Evolutionary conservation across 2,329 filamentous ascomycete genomes (phyloP).

Genomic region (Nothopassalora personata): DNA sequence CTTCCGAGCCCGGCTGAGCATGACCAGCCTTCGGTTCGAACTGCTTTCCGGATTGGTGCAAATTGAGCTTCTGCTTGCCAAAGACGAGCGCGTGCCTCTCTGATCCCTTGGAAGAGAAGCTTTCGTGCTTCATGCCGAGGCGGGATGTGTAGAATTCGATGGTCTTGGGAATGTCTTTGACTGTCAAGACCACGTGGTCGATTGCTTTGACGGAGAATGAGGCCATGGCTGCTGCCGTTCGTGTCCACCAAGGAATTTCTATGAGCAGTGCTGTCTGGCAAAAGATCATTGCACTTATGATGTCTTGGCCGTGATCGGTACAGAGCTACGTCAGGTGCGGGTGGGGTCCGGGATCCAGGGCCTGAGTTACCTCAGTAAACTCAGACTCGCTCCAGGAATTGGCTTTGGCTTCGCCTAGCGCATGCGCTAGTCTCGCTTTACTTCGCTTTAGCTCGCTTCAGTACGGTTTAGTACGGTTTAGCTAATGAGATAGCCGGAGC

Average conservation of each 20-base stretch:
- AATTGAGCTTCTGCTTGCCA: constrained; percentile 57
- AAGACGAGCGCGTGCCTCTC: constrained; percentile 51
- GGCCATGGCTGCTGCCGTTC: constrained; percentile 13
- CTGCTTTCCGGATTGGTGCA: constrained; percentile 51
- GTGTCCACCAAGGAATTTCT: neutral
- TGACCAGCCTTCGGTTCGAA: constrained; percentile 54
- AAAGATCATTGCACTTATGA: neutral
- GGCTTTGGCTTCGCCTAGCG: too few relatives aligned
- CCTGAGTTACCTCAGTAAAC: too few relatives aligned
- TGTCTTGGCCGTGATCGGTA: neutral
- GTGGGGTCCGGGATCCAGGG: neutral
- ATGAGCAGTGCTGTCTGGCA: neutral
- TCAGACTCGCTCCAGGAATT: too few relatives aligned
- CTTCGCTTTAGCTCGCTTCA: too few relatives aligned
- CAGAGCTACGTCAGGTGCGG: neutral
- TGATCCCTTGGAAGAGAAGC: constrained; percentile 41
- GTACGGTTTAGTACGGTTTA: too few relatives aligned
- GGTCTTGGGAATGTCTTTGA: constrained; percentile 46
- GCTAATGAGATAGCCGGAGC: too few relatives aligned
- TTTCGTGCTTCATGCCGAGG: constrained; percentile 54
- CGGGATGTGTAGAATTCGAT: constrained; percentile 51
- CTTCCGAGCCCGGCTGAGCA: constrained; percentile 53
- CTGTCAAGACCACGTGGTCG: constrained; percentile 59
- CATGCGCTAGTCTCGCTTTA: too few relatives aligned
- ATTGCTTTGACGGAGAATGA: constrained; percentile 39